Evolutionary conservation across 2,329 filamentous ascomycete genomes (phyloP), one percentile per base, ranked within the genome.

Genomic region (Chaetomiaceae sp.): DNA sequence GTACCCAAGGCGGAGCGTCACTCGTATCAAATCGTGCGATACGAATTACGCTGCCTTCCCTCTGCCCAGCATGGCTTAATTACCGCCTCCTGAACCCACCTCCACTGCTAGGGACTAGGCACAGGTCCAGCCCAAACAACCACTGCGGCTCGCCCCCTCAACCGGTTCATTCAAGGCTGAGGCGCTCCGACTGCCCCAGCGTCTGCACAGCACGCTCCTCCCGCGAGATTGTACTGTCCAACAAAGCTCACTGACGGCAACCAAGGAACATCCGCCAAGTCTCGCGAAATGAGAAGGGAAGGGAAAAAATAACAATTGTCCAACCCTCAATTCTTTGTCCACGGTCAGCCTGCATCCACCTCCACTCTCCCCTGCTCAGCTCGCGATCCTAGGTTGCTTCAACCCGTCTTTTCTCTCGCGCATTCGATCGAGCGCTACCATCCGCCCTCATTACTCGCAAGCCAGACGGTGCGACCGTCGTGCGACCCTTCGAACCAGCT

Each of bases 271-370:
- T 19, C 32, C 37, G 24, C 20, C 26, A 38, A 26, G 41, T 42
- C 45, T 42, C 30, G 36, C 41, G 32, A 33, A 32, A 47, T 12
- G 14, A 38, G 17, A 15, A 34, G 18, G 6, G 37, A 32, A 47
- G 20, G 14, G 27, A 27, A 15, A 34, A 34, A 17, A 34, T 14
- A 27, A 47, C n/a, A 42, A 35, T 33, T 22, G 27, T 15, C 41
- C 50, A 53, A 42, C 48, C 35, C 47, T n/a, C 52, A 51, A 53
- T 55, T 55, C 55, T 50, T 51, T 53, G 45, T 49, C 41, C 30
- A 29, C 40, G 33, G 22, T 42, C 34, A 15, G 37, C 29, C 24
- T 38, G 32, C 35, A 22, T 27, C 30, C 30, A n/a, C n/a, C n/a
- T n/a, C n/a, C n/a, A n/a, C n/a, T n/a, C n/a, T n/a, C 14, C 26